These are phyloP conservation scores for Oryza brachyantha DNA, from an alignment of 176 grass and related monocot species.

Conservation along the genomic window DNA sequence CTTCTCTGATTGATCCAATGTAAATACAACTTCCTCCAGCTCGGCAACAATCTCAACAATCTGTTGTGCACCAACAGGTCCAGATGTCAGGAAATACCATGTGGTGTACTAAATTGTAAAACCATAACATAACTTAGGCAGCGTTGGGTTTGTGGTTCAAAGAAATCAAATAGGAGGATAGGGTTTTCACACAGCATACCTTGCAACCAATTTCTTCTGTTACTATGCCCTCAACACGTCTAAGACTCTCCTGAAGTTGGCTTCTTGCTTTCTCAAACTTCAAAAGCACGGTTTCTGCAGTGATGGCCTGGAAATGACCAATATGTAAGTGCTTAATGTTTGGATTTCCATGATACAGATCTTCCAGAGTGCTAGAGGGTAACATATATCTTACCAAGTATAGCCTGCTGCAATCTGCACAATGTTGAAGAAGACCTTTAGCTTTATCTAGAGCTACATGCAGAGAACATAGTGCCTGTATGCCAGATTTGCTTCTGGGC, in stretches of 20 bases:
- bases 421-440: constrained; percentile 86
- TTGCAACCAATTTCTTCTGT: constrained; percentile 85
- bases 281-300: constrained; percentile 76
- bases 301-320: constrained; percentile 73
- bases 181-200: constrained; percentile 43
- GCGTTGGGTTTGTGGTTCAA: background rate
- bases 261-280: constrained; percentile 92
- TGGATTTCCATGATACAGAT: background rate
- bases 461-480: constrained; percentile 82
- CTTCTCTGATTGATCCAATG: constrained; percentile 85
- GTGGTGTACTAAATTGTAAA: background rate
- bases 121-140: background rate
- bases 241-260: constrained; percentile 85
- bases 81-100: constrained; percentile 24
- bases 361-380: background rate
- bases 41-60: constrained; percentile 72
- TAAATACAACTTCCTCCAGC: constrained; percentile 75
- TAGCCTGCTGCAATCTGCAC: constrained; percentile 86
- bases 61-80: constrained; percentile 35
- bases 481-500: constrained; percentile 96
- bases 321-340: constrained; percentile 16
- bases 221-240: constrained; percentile 66
- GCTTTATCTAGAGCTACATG: constrained; percentile 92
- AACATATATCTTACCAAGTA: constrained; percentile 68
- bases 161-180: background rate